Evolutionary conservation across 2,329 filamentous ascomycete species (phyloP).

Genomic region (Lomentospora prolificans): DNA sequence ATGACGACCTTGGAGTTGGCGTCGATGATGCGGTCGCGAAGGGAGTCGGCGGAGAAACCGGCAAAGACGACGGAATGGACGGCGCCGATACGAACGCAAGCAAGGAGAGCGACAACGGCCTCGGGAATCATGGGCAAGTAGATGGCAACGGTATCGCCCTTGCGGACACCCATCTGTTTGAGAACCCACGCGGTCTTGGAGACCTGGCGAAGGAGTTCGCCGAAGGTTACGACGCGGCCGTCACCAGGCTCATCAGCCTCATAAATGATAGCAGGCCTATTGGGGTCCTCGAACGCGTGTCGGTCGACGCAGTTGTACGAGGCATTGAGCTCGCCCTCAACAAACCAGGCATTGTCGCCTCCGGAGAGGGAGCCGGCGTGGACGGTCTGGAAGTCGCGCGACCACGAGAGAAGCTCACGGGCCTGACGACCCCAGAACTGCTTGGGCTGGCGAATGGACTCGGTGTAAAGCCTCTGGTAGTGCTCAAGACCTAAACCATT

Average conservation of each 20-base stretch:
- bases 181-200: constrained; percentile 79
- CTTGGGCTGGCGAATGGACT: constrained; percentile 84
- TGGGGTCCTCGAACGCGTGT: constrained; percentile 87
- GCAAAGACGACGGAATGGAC: constrained; percentile 97
- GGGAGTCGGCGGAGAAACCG: constrained; percentile 91
- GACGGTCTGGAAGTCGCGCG: constrained; percentile 85
- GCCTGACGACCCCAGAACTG: constrained; percentile 85
- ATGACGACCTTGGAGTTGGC: constrained; percentile 89
- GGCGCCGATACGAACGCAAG: constrained; percentile 84
- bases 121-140: constrained; percentile 99
- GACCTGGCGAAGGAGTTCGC: constrained; percentile 86
- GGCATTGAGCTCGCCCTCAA: constrained; percentile 87
- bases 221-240: constrained; percentile 84
- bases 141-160: constrained; percentile 93
- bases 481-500: constrained; percentile 47
- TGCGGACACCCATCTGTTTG: constrained; percentile 91
- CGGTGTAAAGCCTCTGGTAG: constrained; percentile 58
- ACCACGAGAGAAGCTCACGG: constrained; percentile 83
- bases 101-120: constrained; percentile 81
- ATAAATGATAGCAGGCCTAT: constrained; percentile 95
- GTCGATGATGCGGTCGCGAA: constrained; percentile 89
- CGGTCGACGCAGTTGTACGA: constrained; percentile 97
- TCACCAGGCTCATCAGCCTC: constrained; percentile 86
- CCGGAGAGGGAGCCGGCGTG: constrained; percentile 63
- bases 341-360: constrained; percentile 89